Base-by-base conservation (phyloP, 2,329 filamentous ascomycete genomes). In the Botrytis squamosa region DNA sequence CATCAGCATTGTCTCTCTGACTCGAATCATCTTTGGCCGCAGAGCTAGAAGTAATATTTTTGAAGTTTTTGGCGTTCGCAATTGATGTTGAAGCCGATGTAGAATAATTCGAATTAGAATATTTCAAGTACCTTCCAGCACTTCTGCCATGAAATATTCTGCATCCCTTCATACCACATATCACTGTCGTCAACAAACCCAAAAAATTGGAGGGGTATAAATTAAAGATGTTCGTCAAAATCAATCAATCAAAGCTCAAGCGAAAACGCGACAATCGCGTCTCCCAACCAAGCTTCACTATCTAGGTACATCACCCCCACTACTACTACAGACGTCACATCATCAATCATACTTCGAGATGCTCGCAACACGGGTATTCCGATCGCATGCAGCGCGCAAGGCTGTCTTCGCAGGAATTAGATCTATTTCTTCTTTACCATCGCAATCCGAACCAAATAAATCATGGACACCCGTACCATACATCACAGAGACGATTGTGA, bases 401-500 rank as follows among this genome's bases (percentile, higher is more conserved):
- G 76, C 72, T 55, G 49, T 80, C 16, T 72, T 72, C 14, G 65
- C 63, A 29, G 66, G 75, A 36, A 36, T 78, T 33, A 75, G 80
- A 70, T 75, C 74, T 36, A 79, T 80, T 66, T 79, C 79, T 36
- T 75, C 78, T 9, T 69, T 74, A n/a, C 75, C 77, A 2, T 64
- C 74, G 29, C 72, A 75, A 68, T 42, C 75, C 73, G 78, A 79
- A 44, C 80, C 84, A 22, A 69, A 57, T 68, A 79, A 75, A 74
- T 76, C 79, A 38, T 82, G 80, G 80, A 82, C 80, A 36, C 86
- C 86, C n/a, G 86, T 86, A 46, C 86, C 86, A 33, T 86, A 85
- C 72, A 85, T 88, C 72, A 87, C 86, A 20, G 86, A 88, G 82
- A 87, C 86, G 72, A 83, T 87, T 77, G 86, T 88, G 83, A 77